phyloP scores from a whole-genome alignment of 352 stramenopile species.

The Achlya hypogyna region DNA sequence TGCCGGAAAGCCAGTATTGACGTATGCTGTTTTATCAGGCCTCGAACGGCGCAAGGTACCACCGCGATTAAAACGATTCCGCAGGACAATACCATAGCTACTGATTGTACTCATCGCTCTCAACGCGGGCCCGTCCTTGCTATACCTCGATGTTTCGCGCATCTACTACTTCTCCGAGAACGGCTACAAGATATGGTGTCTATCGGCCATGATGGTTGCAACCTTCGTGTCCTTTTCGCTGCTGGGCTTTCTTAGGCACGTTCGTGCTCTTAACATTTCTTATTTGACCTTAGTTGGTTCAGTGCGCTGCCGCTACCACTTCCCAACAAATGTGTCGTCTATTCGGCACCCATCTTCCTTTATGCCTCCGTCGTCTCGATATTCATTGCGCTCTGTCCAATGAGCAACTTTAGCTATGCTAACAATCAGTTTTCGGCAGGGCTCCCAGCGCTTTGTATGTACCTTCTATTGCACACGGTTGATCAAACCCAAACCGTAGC shows the following conservation, averaged over 20 bases:
- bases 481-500: not conserved
- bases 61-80: not conserved
- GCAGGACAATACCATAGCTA: not conserved
- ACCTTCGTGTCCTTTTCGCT: constrained; percentile 7
- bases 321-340: not conserved
- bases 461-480: not conserved
- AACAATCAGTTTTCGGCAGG: constrained; percentile 3
- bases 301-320: constrained; percentile 2
- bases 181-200: constrained; percentile 12
- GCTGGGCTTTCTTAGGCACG: not conserved
- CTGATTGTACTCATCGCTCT: not conserved
- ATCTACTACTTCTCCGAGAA: constrained; percentile 15
- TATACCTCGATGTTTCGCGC: constrained; percentile 7
- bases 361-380: not conserved
- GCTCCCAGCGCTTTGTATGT: not conserved
- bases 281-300: not conserved
- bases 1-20: constrained; percentile 1
- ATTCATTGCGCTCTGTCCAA: not conserved
- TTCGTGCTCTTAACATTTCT: not conserved
- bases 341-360: constrained; percentile 7
- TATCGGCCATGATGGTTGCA: constrained; percentile 1
- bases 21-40: constrained; percentile 6
- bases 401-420: not conserved
- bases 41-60: constrained; percentile 10
- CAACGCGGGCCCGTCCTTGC: not conserved